These are phyloP conservation scores for Diplodia mutila DNA, from an alignment of 2,329 filamentous ascomycete genomes.

Conservation along the genomic window DNA sequence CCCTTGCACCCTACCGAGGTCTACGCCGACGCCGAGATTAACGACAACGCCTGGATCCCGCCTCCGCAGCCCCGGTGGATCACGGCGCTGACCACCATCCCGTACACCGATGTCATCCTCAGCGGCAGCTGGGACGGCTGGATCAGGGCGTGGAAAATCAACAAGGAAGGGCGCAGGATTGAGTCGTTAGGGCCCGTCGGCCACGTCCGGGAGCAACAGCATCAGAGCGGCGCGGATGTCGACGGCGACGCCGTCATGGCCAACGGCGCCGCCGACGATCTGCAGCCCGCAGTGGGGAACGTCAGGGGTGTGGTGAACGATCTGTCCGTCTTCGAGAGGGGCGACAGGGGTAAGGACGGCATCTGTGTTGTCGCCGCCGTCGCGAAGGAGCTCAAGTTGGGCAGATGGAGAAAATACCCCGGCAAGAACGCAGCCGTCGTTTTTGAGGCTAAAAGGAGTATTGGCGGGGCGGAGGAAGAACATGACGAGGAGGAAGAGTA, in stretches of 20 bases:
- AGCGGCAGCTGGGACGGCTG: constrained; percentile 94
- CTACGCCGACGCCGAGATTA: constrained; percentile 70
- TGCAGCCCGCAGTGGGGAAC: constrained; percentile 6
- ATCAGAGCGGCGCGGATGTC: not conserved
- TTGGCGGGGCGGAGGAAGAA: constrained; percentile 27
- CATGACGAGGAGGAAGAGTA: not conserved
- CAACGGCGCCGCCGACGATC: constrained; percentile 28
- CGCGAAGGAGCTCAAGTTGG: constrained; percentile 83
- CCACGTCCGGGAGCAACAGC: constrained; percentile 17
- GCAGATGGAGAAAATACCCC: constrained; percentile 68
- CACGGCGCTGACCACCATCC: constrained; percentile 82
- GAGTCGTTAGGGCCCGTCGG: constrained; percentile 72
- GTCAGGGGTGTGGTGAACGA: constrained; percentile 85
- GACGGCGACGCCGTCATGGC: constrained; percentile 25
- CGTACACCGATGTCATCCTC: constrained; percentile 87
- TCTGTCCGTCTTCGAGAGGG: constrained; percentile 83
- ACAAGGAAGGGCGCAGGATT: constrained; percentile 62
- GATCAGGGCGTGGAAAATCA: constrained; percentile 82
- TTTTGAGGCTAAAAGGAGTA: constrained; percentile 71
- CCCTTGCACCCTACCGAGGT: constrained; percentile 68
- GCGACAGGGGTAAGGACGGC: constrained; percentile 72
- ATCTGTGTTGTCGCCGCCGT: constrained; percentile 84
- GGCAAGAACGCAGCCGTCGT: constrained; percentile 85
- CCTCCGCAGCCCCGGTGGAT: constrained; percentile 79
- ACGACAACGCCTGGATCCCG: constrained; percentile 44